These are phyloP conservation scores for Firmiana major DNA, from an alignment of 345 rosid species.

Conservation along the genomic window DNA sequence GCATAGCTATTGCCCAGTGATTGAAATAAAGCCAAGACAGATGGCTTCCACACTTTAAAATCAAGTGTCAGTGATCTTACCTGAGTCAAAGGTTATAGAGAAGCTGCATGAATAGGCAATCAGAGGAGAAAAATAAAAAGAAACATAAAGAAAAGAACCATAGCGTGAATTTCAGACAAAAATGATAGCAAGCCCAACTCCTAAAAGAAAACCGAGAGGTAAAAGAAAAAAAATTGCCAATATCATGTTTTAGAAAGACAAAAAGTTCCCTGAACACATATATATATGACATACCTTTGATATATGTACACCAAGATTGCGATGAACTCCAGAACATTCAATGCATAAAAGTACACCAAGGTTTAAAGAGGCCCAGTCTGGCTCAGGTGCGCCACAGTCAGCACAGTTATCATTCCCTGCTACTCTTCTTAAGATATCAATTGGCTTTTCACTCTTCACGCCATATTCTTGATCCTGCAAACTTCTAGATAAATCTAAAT, in stretches of 20 bases:
- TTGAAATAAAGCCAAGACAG: conserved; percentile 65
- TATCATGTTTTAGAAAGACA: background rate
- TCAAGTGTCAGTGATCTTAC: conserved; percentile 78
- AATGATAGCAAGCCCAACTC: background rate
- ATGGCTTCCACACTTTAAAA: conserved; percentile 82
- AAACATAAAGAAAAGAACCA: background rate
- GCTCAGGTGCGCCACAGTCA: conserved; percentile 76
- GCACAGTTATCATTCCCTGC: conserved; percentile 72
- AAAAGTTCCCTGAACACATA: background rate
- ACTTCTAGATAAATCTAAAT: conserved; percentile 39
- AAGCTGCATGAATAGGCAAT: conserved; percentile 8
- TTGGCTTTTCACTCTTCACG: conserved; percentile 52
- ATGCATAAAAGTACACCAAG: conserved; percentile 76
- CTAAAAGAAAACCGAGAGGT: background rate
- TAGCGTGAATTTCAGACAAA: background rate
- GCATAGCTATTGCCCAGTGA: conserved; percentile 65
- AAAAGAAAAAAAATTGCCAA: background rate
- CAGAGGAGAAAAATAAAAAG: background rate
- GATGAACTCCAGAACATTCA: conserved; percentile 78
- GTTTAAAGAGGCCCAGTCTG: conserved; percentile 86
- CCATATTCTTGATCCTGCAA: conserved; percentile 36
- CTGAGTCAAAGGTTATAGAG: conserved; percentile 32
- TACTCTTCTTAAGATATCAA: conserved; percentile 55
- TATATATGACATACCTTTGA: conserved; percentile 50
- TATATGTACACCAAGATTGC: conserved; percentile 80